Evolutionary conservation across 106 monocot genomes (phyloP), one percentile per base, ranked within the genome.

Genomic region (Platanthera guangdongensis): DNA sequence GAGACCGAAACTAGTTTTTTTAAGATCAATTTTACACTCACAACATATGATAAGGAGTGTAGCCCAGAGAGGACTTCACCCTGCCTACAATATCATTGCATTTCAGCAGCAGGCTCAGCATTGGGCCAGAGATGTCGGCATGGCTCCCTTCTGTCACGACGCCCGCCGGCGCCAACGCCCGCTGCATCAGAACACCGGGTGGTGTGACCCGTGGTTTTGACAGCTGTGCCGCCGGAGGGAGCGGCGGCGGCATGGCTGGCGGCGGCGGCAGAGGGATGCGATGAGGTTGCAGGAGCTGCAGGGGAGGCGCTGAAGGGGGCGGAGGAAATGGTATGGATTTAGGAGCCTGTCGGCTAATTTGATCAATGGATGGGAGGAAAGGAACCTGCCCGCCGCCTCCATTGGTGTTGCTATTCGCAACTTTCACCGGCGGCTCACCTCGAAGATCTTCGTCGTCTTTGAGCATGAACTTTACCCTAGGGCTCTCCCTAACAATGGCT

Each of bases 401-500:
- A 11, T 65, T 32, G 70, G 16, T 48, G 39, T 28, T 39, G 12
- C 39, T 67, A 5, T 30, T 13, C n/a, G 9, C 8, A 1, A 48
- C 39, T 15, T 70, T 70, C 6, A 14, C 14, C 6, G 21, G 52
- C 1, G 45, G 52, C 19, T 18, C 18, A 28, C n/a, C 28, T 14
- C 8, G 12, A 25, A 25, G 25, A 55, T 19, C 55, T 10, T 53
- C 52, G 8, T 53, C 55, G 32, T 28, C 54, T 1, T 48, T 70
- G 28, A 71, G 47, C 71, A 47, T 57, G 68, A 78, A 78, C 57
- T 53, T 78, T 8, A 78, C 78, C 57, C 78, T 52, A 15, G 71
- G 78, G 50, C 47, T 67, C 71, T 57, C 78, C 65, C 30, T 65
- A 11, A 12, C 9, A 21, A 60, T 60, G 59, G 7, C 21, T 8